Evolutionary conservation across 805 yeast species (phyloP).

Genomic region (Jamesozyma rosinii): DNA sequence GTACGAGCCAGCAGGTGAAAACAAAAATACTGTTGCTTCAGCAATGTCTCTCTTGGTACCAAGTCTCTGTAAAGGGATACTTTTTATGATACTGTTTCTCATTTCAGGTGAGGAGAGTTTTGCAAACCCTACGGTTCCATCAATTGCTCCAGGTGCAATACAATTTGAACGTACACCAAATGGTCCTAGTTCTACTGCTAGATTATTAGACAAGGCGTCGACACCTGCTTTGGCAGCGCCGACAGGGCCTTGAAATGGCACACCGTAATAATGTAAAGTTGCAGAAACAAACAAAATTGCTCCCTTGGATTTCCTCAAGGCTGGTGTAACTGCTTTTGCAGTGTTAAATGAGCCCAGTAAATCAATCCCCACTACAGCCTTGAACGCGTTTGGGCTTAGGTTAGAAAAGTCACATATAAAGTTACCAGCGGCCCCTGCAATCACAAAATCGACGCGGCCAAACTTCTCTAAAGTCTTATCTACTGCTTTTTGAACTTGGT

Average conservation of each 20-base stretch:
- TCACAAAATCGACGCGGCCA: slow-evolving; percentile 77
- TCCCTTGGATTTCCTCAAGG: slow-evolving; percentile 61
- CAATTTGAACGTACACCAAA: slow-evolving; percentile 75
- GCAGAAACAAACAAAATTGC: slow-evolving; percentile 73
- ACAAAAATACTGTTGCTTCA: slow-evolving; percentile 71
- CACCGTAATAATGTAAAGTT: slow-evolving; percentile 81
- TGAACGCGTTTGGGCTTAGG: slow-evolving; percentile 78
- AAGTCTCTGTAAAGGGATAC: slow-evolving; percentile 49
- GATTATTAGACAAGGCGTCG: slow-evolving; percentile 73
- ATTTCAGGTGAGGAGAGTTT: slow-evolving; percentile 44
- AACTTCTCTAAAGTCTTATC: slow-evolving; percentile 52
- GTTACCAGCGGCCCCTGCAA: slow-evolving; percentile 96
- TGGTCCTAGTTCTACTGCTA: slow-evolving; percentile 90
- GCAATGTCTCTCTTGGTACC: slow-evolving; percentile 78
- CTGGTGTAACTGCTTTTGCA: slow-evolving; percentile 66
- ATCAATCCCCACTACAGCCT: slow-evolving; percentile 79
- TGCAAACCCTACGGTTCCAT: slow-evolving; percentile 74
- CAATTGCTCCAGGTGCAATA: slow-evolving; percentile 89
- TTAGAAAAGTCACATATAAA: slow-evolving; percentile 72
- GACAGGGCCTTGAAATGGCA: slow-evolving; percentile 83
- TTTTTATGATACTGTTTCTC: slow-evolving; percentile 33
- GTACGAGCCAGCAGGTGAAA: slow-evolving; percentile 73
- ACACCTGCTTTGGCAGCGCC: slow-evolving; percentile 95
- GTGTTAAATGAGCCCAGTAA: slow-evolving; percentile 84
- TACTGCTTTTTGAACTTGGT: slow-evolving; percentile 54